Conservation (phyloP, 345 rosid species). For the Eucalyptus grandis region DNA sequence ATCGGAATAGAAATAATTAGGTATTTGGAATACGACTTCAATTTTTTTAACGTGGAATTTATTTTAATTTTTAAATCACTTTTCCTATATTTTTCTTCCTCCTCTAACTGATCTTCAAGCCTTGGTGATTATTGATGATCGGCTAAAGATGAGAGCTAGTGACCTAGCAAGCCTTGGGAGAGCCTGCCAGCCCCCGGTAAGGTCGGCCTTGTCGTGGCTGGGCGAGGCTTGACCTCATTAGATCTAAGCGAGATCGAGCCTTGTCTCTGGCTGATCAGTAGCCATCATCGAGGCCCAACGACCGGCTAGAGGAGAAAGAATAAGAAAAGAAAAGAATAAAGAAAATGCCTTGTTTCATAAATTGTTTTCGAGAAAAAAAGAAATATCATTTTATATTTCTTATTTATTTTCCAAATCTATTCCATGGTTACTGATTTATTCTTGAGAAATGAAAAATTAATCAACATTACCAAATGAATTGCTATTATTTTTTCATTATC, state of each 20-base stretch:
- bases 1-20: fast-evolving
- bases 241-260: fast-evolving
- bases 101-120: fast-evolving
- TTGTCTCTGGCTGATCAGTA: fast-evolving
- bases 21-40: fast-evolving
- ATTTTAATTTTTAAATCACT: too few relatives aligned
- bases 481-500: too few relatives aligned
- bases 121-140: fast-evolving
- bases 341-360: fast-evolving
- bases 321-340: too few relatives aligned
- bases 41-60: too few relatives aligned
- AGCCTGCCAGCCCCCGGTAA: fast-evolving
- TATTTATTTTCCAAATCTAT: fast-evolving
- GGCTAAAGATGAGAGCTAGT: fast-evolving
- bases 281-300: fast-evolving
- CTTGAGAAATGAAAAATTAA: too few relatives aligned
- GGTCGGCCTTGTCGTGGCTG: fast-evolving
- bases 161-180: too few relatives aligned
- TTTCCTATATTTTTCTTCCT: too few relatives aligned
- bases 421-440: fast-evolving
- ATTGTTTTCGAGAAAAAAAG: fast-evolving
- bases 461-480: too few relatives aligned
- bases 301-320: fast-evolving
- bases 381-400: too few relatives aligned
- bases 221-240: too few relatives aligned